A percentile compares a stretch with the other conserved stretches of the same genome.
These are phyloP conservation scores for Eucalyptus rudis DNA, from an alignment of 345 rosid genomes.

Conservation along the genomic window DNA sequence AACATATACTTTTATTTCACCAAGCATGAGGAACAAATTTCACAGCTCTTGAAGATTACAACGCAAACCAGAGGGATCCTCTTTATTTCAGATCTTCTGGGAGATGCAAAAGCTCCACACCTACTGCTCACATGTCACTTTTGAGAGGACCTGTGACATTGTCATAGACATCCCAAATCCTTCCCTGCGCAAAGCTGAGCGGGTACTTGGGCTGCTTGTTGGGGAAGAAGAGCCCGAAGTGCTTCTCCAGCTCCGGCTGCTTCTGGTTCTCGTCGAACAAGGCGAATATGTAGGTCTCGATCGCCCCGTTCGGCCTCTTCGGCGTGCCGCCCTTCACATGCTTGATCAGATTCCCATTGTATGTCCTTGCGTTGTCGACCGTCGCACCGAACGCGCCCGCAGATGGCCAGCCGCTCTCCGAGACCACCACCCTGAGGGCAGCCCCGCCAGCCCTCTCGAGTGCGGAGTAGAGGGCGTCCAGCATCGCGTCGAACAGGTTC, in stretches of 20 bases:
- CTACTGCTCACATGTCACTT: neutral
- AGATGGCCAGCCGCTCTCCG: constrained; percentile 32
- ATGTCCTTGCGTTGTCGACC: constrained; percentile 3
- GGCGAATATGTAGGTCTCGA: constrained; percentile 22
- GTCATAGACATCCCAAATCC: neutral
- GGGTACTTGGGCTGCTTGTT: constrained; percentile 11
- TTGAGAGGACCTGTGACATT: neutral
- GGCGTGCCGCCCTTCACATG: constrained; percentile 22
- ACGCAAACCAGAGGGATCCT: neutral
- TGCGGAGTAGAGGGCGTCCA: constrained; percentile 17
- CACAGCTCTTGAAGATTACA: neutral
- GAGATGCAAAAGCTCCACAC: neutral
- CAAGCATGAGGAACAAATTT: neutral
- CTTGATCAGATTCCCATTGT: constrained; percentile 4
- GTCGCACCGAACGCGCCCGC: constrained; percentile 4
- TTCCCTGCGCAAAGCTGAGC: constrained; percentile 3
- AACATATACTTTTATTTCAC: neutral
- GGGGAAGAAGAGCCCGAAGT: constrained; percentile 19
- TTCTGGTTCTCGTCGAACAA: constrained; percentile 28
- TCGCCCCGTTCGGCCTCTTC: constrained; percentile 12
- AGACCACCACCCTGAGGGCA: constrained; percentile 13
- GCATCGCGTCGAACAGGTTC: constrained; percentile 27
- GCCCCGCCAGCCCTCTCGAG: constrained; percentile 10
- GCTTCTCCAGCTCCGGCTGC: constrained; percentile 13
- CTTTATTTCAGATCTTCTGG: neutral